Base-by-base conservation (phyloP, 106 monocot species). In the Gastrodia elata region DNA sequence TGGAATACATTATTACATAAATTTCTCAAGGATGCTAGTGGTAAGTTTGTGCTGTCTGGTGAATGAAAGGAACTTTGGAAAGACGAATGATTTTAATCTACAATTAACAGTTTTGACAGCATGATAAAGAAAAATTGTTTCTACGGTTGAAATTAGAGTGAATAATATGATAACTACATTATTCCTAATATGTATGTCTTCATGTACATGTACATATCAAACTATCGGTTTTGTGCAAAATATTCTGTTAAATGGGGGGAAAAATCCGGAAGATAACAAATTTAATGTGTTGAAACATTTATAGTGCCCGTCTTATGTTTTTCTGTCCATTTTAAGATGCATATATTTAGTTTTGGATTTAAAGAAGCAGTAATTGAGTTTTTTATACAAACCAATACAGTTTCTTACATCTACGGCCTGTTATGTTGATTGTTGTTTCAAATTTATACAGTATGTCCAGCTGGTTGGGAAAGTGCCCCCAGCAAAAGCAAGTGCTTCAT, bases 401-500 rank as follows among this genome's bases (percentile, higher is more conserved):
- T 9, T 11, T 3, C 48, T 52, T 52, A 52, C 5, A 52, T 0
- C n/a, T 52, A 52, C 5, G 52, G 22, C 52, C 22, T 52, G 20
- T 22, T 52, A 0, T 52, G 52, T 24, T 61, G 27, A 61, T 61
- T 32, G 2, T 67, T 61, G 18, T 38, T 35, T 38, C 34, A 35
- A 18, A 28, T 67, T 67, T 24, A 37, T 38, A 41, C 35, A 69
- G 69, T 74, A 32, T 92, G 96, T 80, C 88, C 85, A 68, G 59
- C 65, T 71, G 92, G 88, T 49, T 97, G 92, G 96, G 77, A 75
- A 68, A 26, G 76, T 59, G 58, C 75, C 55, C 90, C 88, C 16
- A 61, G 61, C 42, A 82, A 80, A 46, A 77, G 71, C n/a, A 97
- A 87, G 64, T 97, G 96, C 77, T 88, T 86, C 81, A 84, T 71